Percentiles rank a stretch among this genome's conserved stretches.
phyloP scores from a whole-genome alignment of 257 asterid species.

The Penstemon davidsonii region DNA sequence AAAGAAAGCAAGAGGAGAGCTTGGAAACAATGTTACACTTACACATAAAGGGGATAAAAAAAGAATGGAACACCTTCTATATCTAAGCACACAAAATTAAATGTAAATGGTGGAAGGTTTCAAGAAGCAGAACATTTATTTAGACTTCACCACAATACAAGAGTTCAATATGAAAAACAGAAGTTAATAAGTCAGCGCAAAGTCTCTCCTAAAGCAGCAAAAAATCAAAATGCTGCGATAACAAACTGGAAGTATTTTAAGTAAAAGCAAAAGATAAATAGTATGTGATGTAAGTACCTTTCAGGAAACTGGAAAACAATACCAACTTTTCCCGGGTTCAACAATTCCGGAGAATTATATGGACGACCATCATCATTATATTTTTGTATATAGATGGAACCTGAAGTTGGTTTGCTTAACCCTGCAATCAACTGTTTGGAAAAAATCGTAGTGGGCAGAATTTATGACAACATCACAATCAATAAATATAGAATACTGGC shows the following conservation, averaged over 20 bases:
- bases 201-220: slow-evolving; percentile 19
- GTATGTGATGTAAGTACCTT: slow-evolving; percentile 54
- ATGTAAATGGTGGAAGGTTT: slow-evolving; percentile 16
- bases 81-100: slow-evolving; percentile 16
- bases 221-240: neutral
- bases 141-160: neutral
- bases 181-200: neutral
- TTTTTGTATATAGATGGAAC: slow-evolving; percentile 66
- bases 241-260: neutral
- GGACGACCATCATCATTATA: slow-evolving; percentile 63
- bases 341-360: slow-evolving; percentile 47
- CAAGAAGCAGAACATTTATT: neutral
- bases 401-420: slow-evolving; percentile 82
- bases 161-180: neutral
- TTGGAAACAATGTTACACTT: neutral
- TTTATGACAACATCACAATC: slow-evolving; percentile 12
- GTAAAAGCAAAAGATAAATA: slow-evolving; percentile 8
- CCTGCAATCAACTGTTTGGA: slow-evolving; percentile 82
- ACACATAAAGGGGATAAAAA: neutral
- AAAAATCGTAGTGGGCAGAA: slow-evolving; percentile 29
- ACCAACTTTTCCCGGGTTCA: slow-evolving; percentile 78
- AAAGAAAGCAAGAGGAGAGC: slow-evolving; percentile 12
- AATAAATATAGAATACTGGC: slow-evolving; percentile 3
- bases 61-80: slow-evolving; percentile 2
- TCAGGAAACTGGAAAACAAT: slow-evolving; percentile 97